Evolutionary conservation across 352 stramenopile species (phyloP).

Genomic region (Globisporangium irregulare): DNA sequence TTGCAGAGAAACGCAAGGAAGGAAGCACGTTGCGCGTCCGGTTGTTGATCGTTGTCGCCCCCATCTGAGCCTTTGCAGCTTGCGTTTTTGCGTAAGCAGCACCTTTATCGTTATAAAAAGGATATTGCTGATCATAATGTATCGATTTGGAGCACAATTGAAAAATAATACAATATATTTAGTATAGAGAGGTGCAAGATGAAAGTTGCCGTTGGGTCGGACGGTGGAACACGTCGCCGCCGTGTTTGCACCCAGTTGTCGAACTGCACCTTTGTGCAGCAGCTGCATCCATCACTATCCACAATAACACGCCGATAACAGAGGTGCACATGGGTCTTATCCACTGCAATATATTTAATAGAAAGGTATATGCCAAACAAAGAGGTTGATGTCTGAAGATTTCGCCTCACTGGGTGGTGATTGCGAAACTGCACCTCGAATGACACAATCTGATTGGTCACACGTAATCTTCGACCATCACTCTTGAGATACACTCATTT

Average conservation of each 20-base stretch:
- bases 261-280: neutral
- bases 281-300: neutral
- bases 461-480: conserved; percentile 6
- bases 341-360: no score
- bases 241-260: neutral
- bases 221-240: neutral
- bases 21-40: neutral
- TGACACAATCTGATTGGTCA: conserved; percentile 8
- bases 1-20: neutral
- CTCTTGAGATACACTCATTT: neutral
- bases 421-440: neutral
- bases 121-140: no score
- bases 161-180: no score
- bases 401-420: neutral
- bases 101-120: neutral
- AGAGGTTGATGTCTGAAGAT: neutral
- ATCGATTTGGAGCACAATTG: no score
- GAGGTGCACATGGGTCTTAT: no score
- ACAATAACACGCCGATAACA: neutral
- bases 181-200: no score
- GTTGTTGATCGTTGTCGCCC: neutral
- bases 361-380: neutral
- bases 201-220: neutral
- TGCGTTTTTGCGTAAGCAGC: no score
- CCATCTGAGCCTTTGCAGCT: neutral